Evolutionary conservation across 345 rosid species (phyloP).

Genomic region (Psidium guajava): DNA sequence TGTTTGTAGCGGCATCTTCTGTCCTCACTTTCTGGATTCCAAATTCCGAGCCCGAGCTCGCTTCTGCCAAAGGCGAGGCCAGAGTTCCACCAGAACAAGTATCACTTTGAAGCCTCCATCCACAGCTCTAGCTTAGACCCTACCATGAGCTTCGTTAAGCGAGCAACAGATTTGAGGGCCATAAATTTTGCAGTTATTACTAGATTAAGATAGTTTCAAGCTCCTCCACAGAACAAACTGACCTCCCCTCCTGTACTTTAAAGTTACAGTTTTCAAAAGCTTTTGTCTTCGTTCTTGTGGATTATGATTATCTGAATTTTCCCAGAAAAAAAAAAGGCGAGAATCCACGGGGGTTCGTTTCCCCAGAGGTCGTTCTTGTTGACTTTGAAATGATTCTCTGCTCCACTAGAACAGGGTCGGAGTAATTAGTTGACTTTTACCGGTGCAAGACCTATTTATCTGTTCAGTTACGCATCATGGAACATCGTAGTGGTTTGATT

Average conservation of each 20-base stretch:
- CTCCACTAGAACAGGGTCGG: not conserved
- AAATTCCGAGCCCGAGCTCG: not conserved
- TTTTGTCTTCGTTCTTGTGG: not conserved
- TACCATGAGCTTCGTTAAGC: not conserved
- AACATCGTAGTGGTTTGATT: not conserved
- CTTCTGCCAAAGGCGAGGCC: not conserved
- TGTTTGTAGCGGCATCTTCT: slow-evolving; percentile 82
- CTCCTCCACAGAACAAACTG: not conserved
- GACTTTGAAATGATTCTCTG: not conserved
- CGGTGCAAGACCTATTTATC: not conserved
- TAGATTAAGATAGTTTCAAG: not conserved
- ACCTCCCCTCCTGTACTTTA: not conserved
- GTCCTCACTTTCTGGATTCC: slow-evolving; percentile 96
- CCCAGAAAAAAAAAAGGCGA: not conserved
- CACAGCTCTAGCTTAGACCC: not conserved
- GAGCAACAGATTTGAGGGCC: not conserved
- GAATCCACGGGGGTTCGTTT: not conserved
- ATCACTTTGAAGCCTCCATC: not conserved
- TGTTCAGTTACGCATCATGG: not conserved
- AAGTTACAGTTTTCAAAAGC: not conserved
- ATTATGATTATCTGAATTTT: not conserved
- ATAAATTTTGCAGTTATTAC: not conserved
- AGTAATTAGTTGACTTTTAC: not conserved
- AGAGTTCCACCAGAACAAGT: not conserved
- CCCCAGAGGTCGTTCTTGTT: not conserved